Base-by-base conservation (phyloP, 2,329 filamentous ascomycete species). In the Thermothelomyces thermophilus region DNA sequence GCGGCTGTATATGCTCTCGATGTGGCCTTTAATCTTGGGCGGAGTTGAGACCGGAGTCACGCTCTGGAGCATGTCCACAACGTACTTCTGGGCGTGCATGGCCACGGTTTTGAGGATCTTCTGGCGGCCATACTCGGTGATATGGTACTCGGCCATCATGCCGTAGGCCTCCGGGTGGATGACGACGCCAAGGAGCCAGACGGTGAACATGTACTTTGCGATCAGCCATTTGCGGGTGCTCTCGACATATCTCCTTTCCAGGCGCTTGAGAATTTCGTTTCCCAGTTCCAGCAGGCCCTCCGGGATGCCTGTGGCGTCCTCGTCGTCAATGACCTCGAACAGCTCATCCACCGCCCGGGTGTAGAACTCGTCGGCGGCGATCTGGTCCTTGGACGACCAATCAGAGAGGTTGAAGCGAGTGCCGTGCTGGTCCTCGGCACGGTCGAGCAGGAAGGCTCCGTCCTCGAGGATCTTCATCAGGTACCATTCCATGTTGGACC, bases 391-490 rank as follows among this genome's bases (percentile, higher is more conserved):
- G 51, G 83, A 80, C 55, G 83, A 83, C 71, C 87, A 86, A 55
- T 83, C 76, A 48, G 84, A 83, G 35, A 87, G 73, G 67, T 89
- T 83, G 68, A 84, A 78, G 56, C 84, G 75, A 53, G 83, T 82
- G 31, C 83, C 80, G 55, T 86, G 77, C 60, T 88, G 85, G 63
- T 90, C 86, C 66, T 90, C 87, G 61, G 87, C 83, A 63, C 86
- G 84, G 63, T 95, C 90, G 59, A 96, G 75, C 50, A 97, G 74
- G 64, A 96, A 96, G 34, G 90, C 86, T 58, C 93, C 93, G 60
- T 94, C 87, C 68, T 95, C 88, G 28, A 98, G 79, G 53, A 94
- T 88, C 64, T 93, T 87, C 87, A 95, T 93, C 11, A 98, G 79
- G 66, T 91, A 97, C 69, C 89, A 86, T 69, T 96, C 90, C 74